Base-by-base conservation (phyloP, 805 yeast species). In the Yamadazyma nakazawae region DNA sequence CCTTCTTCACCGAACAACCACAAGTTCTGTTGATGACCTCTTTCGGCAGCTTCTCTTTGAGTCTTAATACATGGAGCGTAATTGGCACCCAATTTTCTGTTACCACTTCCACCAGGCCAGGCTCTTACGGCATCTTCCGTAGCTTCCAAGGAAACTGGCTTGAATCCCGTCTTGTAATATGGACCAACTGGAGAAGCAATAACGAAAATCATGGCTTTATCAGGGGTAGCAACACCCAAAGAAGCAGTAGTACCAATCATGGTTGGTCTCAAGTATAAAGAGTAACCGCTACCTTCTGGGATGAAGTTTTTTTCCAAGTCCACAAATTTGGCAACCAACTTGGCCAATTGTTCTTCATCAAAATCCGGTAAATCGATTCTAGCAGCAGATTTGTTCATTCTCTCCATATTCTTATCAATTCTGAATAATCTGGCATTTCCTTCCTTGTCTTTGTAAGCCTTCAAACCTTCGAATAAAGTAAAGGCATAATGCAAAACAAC, bases 81-180 rank as follows among this genome's bases (percentile, higher is more conserved):
- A 76, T 92, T 92, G 51, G 96, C 97, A 68, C 99, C 99, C 60
- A 92, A 81, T 72, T 92, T 92, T 69, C 81, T 85, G 80, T 92
- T 86, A 70, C 99, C 99, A 58, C 83, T 90, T 68, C 98, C 99
- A 61, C 96, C 96, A 63, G 98, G 98, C 98, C 98, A 92, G 26
- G 99, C 98, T 75, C 99, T 87, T 30, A 91, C 91, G 42, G 96
- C 96, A 58, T 88, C 83, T 64, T 89, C 96, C 31, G 97, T 91
- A 55, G 98, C 97, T 72, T 92, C 97, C 54, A 94, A 78, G 51
- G 81, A 77, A 45, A 94, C 96, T 36, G 98, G 97, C 72, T 91
- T 90, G 82, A 92, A 92, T 16, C 98, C 97, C 16, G 96, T 86
- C 60, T 85, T 78, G 53, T 57, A 70, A 79, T 92, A 94, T 21